These are phyloP conservation scores for Colletotrichum sp. DNA, from an alignment of 2,329 filamentous ascomycete genomes.

Conservation along the genomic window DNA sequence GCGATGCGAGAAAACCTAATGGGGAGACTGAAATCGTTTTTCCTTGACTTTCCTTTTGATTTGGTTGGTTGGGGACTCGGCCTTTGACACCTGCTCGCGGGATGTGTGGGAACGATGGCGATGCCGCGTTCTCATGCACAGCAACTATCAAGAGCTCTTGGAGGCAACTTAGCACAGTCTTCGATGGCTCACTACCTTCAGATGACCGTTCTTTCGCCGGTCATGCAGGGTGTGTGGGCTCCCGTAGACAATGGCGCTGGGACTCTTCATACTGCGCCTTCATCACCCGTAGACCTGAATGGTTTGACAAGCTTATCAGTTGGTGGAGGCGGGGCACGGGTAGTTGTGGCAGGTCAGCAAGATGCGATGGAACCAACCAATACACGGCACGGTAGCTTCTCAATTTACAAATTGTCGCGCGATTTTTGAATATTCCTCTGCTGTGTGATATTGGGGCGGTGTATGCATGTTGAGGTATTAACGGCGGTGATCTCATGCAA, in stretches of 20 bases:
- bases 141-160: neutral
- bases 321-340: slow-evolving; percentile 18
- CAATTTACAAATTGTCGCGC: slow-evolving; percentile 14
- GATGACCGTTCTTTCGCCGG: neutral
- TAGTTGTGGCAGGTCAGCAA: slow-evolving; percentile 1
- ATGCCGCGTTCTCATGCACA: neutral
- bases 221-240: neutral
- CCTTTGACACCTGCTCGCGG: neutral
- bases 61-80: slow-evolving; percentile 9
- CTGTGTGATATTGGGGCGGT: neutral
- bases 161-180: neutral
- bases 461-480: neutral
- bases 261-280: slow-evolving; percentile 17
- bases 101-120: neutral
- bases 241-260: neutral
- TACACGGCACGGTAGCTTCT: slow-evolving; percentile 15
- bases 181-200: neutral
- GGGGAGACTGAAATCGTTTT: neutral
- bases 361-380: neutral
- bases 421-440: neutral
- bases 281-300: neutral
- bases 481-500: neutral
- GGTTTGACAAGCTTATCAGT: neutral
- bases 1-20: neutral
- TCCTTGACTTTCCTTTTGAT: neutral